Conservation (phyloP, 371 early-diverging fungal genomes). For the Syncephalastrum racemosum region DNA sequence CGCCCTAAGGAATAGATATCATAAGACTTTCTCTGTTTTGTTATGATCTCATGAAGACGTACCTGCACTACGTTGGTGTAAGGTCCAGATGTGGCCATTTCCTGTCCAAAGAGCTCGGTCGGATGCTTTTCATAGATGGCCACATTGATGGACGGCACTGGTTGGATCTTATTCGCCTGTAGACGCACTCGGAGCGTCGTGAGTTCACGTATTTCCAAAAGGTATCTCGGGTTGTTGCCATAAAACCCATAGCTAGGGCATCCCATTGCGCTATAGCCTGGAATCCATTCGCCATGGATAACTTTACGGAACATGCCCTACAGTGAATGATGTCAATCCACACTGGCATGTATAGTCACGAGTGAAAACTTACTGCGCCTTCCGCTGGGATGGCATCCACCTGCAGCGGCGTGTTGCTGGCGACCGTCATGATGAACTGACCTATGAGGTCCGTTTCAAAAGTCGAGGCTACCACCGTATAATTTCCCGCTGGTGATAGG, state of each 20-base stretch:
- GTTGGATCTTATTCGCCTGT: slow-evolving; percentile 64
- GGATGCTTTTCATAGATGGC: slow-evolving; percentile 66
- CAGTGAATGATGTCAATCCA: background rate
- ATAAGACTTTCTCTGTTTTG: background rate
- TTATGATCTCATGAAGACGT: background rate
- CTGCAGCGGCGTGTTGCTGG: slow-evolving; percentile 46
- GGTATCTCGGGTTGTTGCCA: slow-evolving; percentile 69
- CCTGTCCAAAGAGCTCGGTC: slow-evolving; percentile 56
- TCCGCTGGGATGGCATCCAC: slow-evolving; percentile 69
- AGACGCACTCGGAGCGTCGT: slow-evolving; percentile 70
- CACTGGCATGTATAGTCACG: slow-evolving; percentile 1
- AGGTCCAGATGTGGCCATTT: slow-evolving; percentile 71
- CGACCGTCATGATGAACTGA: slow-evolving; percentile 65
- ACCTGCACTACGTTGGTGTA: slow-evolving; percentile 75
- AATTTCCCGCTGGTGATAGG: slow-evolving; percentile 58
- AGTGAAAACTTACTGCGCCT: slow-evolving; percentile 66
- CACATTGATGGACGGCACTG: slow-evolving; percentile 71
- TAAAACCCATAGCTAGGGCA: slow-evolving; percentile 62
- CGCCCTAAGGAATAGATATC: slow-evolving; percentile 29
- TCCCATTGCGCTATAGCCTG: slow-evolving; percentile 68
- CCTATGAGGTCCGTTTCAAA: slow-evolving; percentile 74
- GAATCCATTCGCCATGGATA: slow-evolving; percentile 66
- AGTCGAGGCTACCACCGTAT: slow-evolving; percentile 78
- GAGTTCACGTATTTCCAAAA: slow-evolving; percentile 59
- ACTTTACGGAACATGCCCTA: slow-evolving; percentile 75